Base-by-base conservation (phyloP, 2,329 filamentous ascomycete genomes). In the Fusarium tuaranense region DNA sequence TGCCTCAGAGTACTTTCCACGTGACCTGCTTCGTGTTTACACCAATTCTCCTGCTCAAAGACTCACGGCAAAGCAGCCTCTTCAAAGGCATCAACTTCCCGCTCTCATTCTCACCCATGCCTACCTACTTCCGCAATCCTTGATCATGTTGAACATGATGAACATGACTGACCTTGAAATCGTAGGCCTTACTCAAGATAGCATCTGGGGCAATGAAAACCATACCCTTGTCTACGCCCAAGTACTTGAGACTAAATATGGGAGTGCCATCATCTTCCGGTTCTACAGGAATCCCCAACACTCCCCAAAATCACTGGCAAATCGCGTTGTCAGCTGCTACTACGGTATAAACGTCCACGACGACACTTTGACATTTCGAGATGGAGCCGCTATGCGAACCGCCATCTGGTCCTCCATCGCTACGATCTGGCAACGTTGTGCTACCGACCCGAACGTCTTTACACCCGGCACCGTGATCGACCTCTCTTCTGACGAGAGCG, bases 361-460 rank as follows among this genome's bases (percentile, higher is more conserved):
- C 25, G 8, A 44, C 7, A 16, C 36, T 7, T 44, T 22, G 16
- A 22, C 7, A 2, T 61, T 61, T 8, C 16, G 4, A 44, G 9
- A 61, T 61, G 36, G 13, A 57, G 32, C 5, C 36, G 27, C 10
- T 25, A 57, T 57, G 48, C 36, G 27, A 39, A 64, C 25, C 12
- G 62, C 36, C 16, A 20, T 64, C 36, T 64, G 48, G 62, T 64
- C 48, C 22, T 12, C 62, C n/a, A 22, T 57, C 27, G 48, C 36
- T 14, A 36, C 7, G 4, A 27, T 57, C 10, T 64, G 48, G 48
- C 36, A 4, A 8, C 2, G 14, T 1, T 64, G 62, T 9, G 32
- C 16, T 4, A 57, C 1, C 16, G 36, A 57, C n/a, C 34, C 36
- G 7, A 9, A 36, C 30, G 9, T 25, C 34, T n/a, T 9, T 57